Percentiles rank a stretch among this genome's conserved stretches.
Conservation (phyloP, 2,329 filamentous ascomycete genomes). For the Ascochyta pisi region DNA sequence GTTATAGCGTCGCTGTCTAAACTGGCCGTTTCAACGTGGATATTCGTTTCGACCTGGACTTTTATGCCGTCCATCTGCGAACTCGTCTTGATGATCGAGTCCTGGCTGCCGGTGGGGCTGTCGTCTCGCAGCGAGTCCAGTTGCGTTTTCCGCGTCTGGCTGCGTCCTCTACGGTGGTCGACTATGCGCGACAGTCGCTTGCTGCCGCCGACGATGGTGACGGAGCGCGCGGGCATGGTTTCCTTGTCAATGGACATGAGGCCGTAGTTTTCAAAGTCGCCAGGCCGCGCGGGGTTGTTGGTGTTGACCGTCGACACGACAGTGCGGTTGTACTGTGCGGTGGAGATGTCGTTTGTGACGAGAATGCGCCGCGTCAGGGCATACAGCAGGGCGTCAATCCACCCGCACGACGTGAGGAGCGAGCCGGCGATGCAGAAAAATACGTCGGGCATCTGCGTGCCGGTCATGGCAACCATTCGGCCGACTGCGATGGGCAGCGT, state of each 20-base stretch:
- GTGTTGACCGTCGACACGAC: constrained; percentile 27
- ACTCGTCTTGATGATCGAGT: constrained; percentile 42
- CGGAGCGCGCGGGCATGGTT: constrained; percentile 32
- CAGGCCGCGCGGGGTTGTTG: constrained; percentile 34
- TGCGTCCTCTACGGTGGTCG: constrained; percentile 34
- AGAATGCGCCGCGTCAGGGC: constrained; percentile 52
- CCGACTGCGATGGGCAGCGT: constrained; percentile 67
- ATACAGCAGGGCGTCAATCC: constrained; percentile 54
- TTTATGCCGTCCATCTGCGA: constrained; percentile 36
- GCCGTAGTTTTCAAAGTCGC: constrained; percentile 35
- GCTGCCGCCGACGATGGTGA: constrained; percentile 46
- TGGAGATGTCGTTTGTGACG: constrained; percentile 40
- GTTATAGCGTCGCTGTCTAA: constrained; percentile 4
- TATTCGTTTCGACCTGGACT: constrained; percentile 40
- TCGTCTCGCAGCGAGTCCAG: constrained; percentile 28
- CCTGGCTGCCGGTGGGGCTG: constrained; percentile 42
- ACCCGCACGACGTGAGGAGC: constrained; percentile 60
- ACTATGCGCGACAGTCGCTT: constrained; percentile 39
- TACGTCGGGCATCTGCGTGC: constrained; percentile 53
- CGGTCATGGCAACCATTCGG: constrained; percentile 49
- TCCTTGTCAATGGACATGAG: constrained; percentile 43
- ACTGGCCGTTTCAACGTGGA: constrained; percentile 9
- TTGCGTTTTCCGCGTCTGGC: constrained; percentile 17
- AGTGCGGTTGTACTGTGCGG: constrained; percentile 33
- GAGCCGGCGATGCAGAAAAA: constrained; percentile 67